A percentile compares a stretch with the other conserved stretches of the same genome.
Conservation (phyloP, 345 rosid species). For the Cardiospermum halicacabum region DNA sequence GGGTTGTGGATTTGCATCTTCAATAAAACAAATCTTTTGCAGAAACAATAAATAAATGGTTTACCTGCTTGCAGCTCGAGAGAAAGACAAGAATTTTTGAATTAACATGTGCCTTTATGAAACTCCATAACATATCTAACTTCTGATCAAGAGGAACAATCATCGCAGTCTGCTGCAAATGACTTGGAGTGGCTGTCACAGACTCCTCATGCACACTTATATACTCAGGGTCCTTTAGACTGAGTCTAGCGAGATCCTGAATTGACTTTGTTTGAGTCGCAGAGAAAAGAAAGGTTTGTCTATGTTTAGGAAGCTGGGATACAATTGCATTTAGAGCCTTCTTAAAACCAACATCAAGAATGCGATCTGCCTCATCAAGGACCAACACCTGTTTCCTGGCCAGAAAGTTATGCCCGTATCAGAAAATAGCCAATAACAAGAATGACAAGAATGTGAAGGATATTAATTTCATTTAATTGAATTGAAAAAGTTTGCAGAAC, state of each 20-base stretch:
- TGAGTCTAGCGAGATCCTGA: slow-evolving; percentile 94
- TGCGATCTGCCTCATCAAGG: slow-evolving; percentile 97
- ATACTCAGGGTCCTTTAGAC: slow-evolving; percentile 94
- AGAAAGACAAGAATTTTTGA: slow-evolving; percentile 86
- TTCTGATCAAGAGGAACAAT: slow-evolving; percentile 84
- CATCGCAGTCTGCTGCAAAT: slow-evolving; percentile 76
- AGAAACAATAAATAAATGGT: not conserved
- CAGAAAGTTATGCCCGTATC: slow-evolving; percentile 33
- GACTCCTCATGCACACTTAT: slow-evolving; percentile 86
- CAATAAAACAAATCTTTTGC: not conserved
- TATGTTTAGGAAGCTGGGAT: slow-evolving; percentile 71
- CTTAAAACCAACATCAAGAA: slow-evolving; percentile 88
- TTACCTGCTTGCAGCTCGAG: slow-evolving; percentile 91
- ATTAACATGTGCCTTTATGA: slow-evolving; percentile 72
- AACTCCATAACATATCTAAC: slow-evolving; percentile 91
- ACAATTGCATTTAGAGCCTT: slow-evolving; percentile 78
- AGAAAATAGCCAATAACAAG: slow-evolving; percentile 14
- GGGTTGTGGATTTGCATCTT: not conserved
- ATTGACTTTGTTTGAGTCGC: slow-evolving; percentile 95
- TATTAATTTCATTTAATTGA: not conserved
- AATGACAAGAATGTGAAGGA: not conserved
- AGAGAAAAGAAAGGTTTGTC: slow-evolving; percentile 92
- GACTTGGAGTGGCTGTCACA: slow-evolving; percentile 71
- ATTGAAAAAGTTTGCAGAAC: not conserved
- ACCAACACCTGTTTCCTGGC: slow-evolving; percentile 72